Conservation (phyloP, 306 rosid species). For the Potentilla sterilis region DNA sequence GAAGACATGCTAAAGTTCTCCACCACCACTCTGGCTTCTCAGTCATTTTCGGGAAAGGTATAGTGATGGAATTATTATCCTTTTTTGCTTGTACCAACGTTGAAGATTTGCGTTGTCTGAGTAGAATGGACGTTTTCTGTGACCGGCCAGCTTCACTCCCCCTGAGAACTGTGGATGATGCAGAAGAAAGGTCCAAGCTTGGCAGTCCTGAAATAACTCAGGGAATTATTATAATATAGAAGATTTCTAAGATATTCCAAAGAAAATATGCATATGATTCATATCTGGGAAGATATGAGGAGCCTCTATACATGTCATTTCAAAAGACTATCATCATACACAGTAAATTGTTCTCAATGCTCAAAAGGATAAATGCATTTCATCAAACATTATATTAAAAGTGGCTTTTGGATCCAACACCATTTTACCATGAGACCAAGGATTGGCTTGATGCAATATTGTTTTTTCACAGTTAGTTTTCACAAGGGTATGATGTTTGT, state of each 20-base stretch:
- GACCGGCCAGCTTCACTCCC: constrained; percentile 32
- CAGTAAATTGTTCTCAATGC: neutral
- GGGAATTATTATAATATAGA: neutral
- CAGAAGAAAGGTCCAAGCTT: constrained; percentile 27
- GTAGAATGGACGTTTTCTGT: constrained; percentile 21
- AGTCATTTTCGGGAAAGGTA: constrained; percentile 43
- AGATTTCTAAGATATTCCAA: constrained; percentile 13
- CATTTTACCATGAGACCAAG: neutral
- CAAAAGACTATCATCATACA: neutral
- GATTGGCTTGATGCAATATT: neutral
- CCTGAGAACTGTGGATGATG: constrained; percentile 30
- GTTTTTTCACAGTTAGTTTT: neutral
- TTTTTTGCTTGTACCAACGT: constrained; percentile 45
- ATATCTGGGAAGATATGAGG: neutral
- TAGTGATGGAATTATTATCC: constrained; percentile 46
- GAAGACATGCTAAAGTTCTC: constrained; percentile 76
- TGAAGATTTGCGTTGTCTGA: constrained; percentile 26
- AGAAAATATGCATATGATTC: neutral
- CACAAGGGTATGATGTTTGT: neutral
- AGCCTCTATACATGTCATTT: neutral
- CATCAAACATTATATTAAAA: neutral
- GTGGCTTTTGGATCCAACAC: neutral
- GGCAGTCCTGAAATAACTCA: constrained; percentile 38
- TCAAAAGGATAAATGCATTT: neutral
- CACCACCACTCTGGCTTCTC: constrained; percentile 96